A percentile compares a stretch with the other conserved stretches of the same genome.
These are phyloP conservation scores for Tuctoria greenei DNA, from an alignment of 176 grass and related monocot genomes.

Conservation along the genomic window DNA sequence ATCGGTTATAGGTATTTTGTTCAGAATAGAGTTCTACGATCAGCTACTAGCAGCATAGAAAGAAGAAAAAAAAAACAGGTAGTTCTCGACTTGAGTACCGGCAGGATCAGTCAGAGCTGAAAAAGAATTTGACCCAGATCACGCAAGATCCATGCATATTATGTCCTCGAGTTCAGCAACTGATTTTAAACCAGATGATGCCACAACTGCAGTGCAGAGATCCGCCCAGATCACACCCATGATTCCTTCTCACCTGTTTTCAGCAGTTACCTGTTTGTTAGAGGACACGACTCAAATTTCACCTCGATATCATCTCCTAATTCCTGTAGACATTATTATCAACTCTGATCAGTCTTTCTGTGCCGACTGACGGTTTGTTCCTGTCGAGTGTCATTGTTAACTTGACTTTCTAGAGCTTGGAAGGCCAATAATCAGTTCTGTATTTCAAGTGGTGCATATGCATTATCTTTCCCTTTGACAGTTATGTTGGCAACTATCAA, in stretches of 20 bases:
- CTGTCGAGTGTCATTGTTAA: not conserved
- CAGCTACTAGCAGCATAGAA: no score
- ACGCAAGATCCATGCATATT: slow-evolving; percentile 27
- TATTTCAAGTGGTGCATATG: not conserved
- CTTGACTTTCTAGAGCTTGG: slow-evolving; percentile 24
- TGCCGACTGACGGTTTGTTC: not conserved
- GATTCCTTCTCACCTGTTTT: slow-evolving; percentile 21
- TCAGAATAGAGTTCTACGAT: no score
- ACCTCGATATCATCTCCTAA: not conserved
- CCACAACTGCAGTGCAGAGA: slow-evolving; percentile 17
- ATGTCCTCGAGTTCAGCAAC: slow-evolving; percentile 10
- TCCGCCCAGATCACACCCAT: slow-evolving; percentile 3
- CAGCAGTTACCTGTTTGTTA: not conserved
- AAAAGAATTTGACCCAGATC: slow-evolving; percentile 2
- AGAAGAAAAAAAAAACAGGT: no score
- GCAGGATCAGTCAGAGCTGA: not conserved
- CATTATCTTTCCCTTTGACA: slow-evolving; percentile 2
- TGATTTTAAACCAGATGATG: not conserved
- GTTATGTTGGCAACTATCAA: not conserved
- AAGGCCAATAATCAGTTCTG: slow-evolving; percentile 1
- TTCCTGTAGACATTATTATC: not conserved
- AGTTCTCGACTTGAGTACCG: no score
- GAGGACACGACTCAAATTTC: not conserved
- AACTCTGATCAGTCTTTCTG: not conserved
- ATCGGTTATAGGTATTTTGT: no score